Evolutionary conservation across 176 grass and related monocot species (phyloP).

Genomic region (Musa itinerans): DNA sequence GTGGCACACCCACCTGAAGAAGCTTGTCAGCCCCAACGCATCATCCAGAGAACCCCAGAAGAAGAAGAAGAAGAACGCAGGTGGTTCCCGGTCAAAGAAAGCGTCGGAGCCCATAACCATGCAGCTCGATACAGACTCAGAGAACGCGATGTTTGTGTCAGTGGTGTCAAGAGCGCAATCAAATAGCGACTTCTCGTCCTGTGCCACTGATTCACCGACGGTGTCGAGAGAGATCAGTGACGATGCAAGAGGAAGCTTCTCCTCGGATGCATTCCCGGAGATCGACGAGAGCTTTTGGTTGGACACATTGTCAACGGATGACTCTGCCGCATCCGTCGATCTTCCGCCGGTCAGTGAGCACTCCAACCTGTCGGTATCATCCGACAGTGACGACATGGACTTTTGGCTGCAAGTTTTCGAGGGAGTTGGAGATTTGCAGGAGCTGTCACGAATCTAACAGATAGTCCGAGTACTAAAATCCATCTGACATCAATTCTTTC

Average conservation of each 20-base stretch:
- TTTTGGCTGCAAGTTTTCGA: neutral
- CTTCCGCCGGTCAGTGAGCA: neutral
- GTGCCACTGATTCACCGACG: neutral
- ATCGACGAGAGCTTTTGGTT: neutral
- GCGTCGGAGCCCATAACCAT: neutral
- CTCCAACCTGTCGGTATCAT: neutral
- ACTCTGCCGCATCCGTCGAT: neutral
- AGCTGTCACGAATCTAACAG: too few relatives aligned
- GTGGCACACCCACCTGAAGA: conserved; percentile 10
- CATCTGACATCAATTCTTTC: too few relatives aligned
- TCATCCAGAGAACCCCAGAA: neutral
- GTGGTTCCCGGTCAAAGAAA: neutral
- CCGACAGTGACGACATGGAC: neutral
- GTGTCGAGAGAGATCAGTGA: neutral
- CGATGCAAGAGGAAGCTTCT: neutral
- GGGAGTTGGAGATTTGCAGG: neutral
- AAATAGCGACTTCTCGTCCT: neutral
- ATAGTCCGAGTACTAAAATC: too few relatives aligned
- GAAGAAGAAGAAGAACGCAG: neutral
- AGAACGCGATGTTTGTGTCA: neutral
- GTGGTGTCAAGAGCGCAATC: neutral
- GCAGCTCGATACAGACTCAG: neutral
- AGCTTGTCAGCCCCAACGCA: neutral
- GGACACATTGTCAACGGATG: neutral
- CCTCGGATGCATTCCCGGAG: neutral